Evolutionary conservation across 2,329 filamentous ascomycete species (phyloP).

Genomic region (Colletotrichum aenigma): DNA sequence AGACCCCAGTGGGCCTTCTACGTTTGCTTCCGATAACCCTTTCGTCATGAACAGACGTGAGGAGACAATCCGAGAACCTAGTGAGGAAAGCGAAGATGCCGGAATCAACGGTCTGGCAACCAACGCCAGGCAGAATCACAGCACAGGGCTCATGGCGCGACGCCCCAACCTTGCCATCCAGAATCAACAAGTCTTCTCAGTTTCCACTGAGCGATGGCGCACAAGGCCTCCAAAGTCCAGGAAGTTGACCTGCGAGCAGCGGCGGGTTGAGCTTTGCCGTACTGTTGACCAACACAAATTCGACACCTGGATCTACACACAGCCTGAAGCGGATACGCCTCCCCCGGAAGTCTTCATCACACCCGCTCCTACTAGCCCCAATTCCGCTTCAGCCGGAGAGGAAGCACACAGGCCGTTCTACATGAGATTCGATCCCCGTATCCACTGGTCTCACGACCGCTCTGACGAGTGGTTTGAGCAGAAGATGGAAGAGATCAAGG

Average conservation of each 20-base stretch:
- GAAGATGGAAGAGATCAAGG: constrained; percentile 55
- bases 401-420: constrained; percentile 39
- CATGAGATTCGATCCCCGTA: constrained; percentile 53
- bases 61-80: background rate
- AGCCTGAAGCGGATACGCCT: constrained; percentile 18
- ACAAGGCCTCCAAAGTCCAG: background rate
- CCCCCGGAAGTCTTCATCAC: background rate
- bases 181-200: background rate
- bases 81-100: background rate
- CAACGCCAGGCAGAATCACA: background rate
- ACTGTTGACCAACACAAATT: constrained; percentile 20
- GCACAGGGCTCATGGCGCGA: background rate
- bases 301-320: constrained; percentile 20
- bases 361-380: background rate
- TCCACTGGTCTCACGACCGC: constrained; percentile 49
- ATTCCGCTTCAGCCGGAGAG: background rate
- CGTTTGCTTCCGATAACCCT: background rate
- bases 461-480: constrained; percentile 48
- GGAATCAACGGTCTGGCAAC: background rate
- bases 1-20: background rate
- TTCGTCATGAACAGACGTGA: background rate
- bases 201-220: background rate
- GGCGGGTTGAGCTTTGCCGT: background rate
- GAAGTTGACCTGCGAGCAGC: background rate
- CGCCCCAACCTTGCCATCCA: background rate